Conservation (phyloP, 164 flowering plant genomes). For the Taxillus chinensis region DNA sequence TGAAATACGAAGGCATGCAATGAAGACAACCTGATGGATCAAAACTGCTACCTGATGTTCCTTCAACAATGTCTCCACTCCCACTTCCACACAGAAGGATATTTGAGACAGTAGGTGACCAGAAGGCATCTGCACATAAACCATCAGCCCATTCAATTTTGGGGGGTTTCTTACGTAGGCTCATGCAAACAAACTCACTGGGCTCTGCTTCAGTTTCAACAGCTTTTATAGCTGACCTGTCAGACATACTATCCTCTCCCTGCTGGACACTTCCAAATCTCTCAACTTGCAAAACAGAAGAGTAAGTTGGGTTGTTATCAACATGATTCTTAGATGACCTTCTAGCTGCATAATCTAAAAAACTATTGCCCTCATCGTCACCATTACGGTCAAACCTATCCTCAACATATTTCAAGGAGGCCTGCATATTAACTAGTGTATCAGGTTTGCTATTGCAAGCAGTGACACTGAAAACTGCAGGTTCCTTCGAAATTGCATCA, state of each 20-base stretch:
- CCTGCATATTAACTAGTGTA: slow-evolving; percentile 1
- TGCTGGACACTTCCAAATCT: slow-evolving; percentile 3
- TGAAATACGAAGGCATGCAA: no score
- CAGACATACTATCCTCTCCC: slow-evolving; percentile 8
- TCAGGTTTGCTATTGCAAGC: slow-evolving; percentile 7
- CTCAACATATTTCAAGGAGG: not conserved
- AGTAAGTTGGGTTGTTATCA: slow-evolving; percentile 3
- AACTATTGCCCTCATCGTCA: slow-evolving; percentile 1
- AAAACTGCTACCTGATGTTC: slow-evolving; percentile 19
- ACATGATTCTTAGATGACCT: slow-evolving; percentile 6
- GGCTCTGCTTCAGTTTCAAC: slow-evolving; percentile 7
- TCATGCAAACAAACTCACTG: slow-evolving; percentile 26
- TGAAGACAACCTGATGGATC: slow-evolving; percentile 5
- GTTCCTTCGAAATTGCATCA: not conserved
- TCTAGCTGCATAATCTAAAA: slow-evolving; percentile 5
- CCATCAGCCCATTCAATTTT: slow-evolving; percentile 12
- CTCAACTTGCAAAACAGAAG: slow-evolving; percentile 7
- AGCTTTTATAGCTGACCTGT: not conserved
- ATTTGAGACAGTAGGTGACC: slow-evolving; percentile 1
- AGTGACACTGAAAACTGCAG: not conserved
- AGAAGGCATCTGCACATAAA: slow-evolving; percentile 12
- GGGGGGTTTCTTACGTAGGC: slow-evolving; percentile 44
- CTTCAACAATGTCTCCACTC: slow-evolving; percentile 8
- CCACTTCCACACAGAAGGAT: slow-evolving; percentile 4
- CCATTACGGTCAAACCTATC: slow-evolving; percentile 1